Conservation (phyloP, 208 protist genomes). For the Crithidia fasciculata region DNA sequence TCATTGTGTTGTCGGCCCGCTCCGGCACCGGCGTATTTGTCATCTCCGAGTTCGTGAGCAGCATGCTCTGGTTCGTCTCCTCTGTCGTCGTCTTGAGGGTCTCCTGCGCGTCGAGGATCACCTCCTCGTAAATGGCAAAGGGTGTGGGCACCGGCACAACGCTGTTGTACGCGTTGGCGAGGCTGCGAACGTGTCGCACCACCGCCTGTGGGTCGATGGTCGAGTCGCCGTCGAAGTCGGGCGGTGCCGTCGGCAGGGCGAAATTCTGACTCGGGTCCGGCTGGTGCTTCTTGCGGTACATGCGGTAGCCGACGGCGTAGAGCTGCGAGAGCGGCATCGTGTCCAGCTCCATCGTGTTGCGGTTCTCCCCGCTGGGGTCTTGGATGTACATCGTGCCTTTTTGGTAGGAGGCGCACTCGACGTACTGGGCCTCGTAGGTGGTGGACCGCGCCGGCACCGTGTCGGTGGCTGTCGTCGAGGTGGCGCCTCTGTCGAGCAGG, state of each 20-base stretch:
- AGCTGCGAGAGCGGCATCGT: constrained; percentile 66
- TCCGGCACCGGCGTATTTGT: constrained; percentile 14
- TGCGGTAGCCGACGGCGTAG: constrained; percentile 66
- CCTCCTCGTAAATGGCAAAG: constrained; percentile 74
- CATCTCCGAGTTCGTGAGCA: constrained; percentile 15
- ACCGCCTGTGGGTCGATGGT: constrained; percentile 69
- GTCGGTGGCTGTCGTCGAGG: constrained; percentile 48
- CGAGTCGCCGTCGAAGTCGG: constrained; percentile 78
- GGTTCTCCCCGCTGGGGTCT: constrained; percentile 45
- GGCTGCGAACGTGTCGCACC: constrained; percentile 67
- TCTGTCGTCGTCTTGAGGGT: constrained; percentile 21
- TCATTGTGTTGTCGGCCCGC: constrained; percentile 24
- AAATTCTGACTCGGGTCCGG: constrained; percentile 28
- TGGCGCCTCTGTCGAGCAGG: constrained; percentile 44
- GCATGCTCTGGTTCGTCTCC: constrained; percentile 30
- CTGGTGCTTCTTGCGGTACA: constrained; percentile 54
- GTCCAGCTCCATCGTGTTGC: constrained; percentile 39
- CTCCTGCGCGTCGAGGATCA: constrained; percentile 49
- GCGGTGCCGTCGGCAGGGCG: constrained; percentile 56
- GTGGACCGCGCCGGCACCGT: constrained; percentile 60
- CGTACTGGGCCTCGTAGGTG: constrained; percentile 73
- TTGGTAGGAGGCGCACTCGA: constrained; percentile 42
- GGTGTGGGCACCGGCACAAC: constrained; percentile 50
- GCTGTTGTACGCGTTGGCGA: constrained; percentile 62
- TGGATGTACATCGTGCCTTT: constrained; percentile 75